Evolutionary conservation across 2,329 filamentous ascomycete genomes (phyloP), one percentile per base, ranked within the genome.

Genomic region (Hirsutella thompsonii): DNA sequence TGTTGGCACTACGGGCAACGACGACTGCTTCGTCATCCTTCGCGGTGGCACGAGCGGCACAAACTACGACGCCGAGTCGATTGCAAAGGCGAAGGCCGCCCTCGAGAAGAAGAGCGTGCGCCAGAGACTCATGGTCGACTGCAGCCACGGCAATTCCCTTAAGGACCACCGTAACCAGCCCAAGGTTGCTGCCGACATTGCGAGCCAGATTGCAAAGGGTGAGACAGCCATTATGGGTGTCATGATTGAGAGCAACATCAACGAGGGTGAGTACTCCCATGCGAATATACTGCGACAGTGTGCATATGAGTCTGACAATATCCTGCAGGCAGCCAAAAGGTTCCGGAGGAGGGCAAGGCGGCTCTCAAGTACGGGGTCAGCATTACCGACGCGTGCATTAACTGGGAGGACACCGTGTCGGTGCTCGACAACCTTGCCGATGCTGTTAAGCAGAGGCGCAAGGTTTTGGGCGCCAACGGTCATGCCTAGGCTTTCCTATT

Each of bases 151-250:
- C 49, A 95, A 95, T 70, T 94, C 86, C 36, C 69, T 82, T 58
- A 98, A 98, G 75, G 79, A 96, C 65, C 90, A 96, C 73, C 88
- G 80, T 68, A 98, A 96, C 64, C 92, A 98, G 67, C 89, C 89
- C 50, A 88, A 90, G 72, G 92, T 98, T 18, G 89, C 88, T 3
- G 79, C 78, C 39, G 75, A 71, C 10, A 61, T 98, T 43, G 88
- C 85, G 2, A 79, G 84, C 55, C 92, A 98, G 66, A 84, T 98
- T 45, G 72, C 81, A 41, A 76, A 74, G 43, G 92, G 92, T 29
- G 90, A 96, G 67, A 74, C 74, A 3, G 82, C 71, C 38, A 92
- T 98, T 56, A 90, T 95, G 78, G 92, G 92, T 54, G 86, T 96
- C 45, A 98, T 98, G 92, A 94, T 98, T 55, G 92, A 98, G 70